These are phyloP conservation scores for Lanmaoa pseudosensibilis DNA, from an alignment of 768 basidiomycete genomes.

Conservation along the genomic window DNA sequence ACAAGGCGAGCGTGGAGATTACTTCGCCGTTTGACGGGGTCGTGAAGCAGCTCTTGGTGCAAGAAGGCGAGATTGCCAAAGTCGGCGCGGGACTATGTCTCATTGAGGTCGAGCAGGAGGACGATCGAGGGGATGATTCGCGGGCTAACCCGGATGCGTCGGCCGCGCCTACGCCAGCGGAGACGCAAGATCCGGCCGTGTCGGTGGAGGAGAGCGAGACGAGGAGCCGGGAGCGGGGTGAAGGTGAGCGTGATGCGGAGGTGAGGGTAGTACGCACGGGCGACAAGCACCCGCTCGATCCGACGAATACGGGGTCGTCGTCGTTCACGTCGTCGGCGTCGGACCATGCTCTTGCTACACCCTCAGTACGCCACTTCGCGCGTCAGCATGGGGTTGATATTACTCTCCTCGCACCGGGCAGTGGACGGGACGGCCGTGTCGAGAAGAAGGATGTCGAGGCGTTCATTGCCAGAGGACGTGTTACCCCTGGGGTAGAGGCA, in stretches of 20 bases:
- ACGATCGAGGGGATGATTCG: slow-evolving; percentile 1
- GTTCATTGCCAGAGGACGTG: slow-evolving; percentile 40
- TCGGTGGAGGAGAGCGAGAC: background rate
- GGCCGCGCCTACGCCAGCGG: background rate
- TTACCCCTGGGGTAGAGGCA: background rate
- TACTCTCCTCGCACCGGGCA: slow-evolving; percentile 55
- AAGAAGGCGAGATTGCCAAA: slow-evolving; percentile 82
- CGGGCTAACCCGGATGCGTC: background rate
- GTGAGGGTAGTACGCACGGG: background rate
- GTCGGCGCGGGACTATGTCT: slow-evolving; percentile 77
- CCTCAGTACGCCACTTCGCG: slow-evolving; percentile 78
- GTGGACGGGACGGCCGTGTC: slow-evolving; percentile 72
- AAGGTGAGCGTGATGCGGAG: background rate
- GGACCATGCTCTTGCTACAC: slow-evolving; percentile 60
- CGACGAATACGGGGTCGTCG: slow-evolving; percentile 36
- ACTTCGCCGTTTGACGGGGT: slow-evolving; percentile 83
- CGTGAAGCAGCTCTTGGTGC: slow-evolving; percentile 68
- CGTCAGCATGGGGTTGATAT: slow-evolving; percentile 65
- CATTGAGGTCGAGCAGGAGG: slow-evolving; percentile 76
- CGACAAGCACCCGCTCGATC: slow-evolving; percentile 64
- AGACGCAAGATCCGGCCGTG: slow-evolving; percentile 17
- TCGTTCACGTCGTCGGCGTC: slow-evolving; percentile 15
- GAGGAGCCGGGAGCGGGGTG: background rate
- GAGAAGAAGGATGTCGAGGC: slow-evolving; percentile 74
- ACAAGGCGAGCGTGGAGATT: slow-evolving; percentile 90